These are phyloP conservation scores for Coemansia reversa DNA, from an alignment of 192 early-diverging fungal species.

Conservation along the genomic window DNA sequence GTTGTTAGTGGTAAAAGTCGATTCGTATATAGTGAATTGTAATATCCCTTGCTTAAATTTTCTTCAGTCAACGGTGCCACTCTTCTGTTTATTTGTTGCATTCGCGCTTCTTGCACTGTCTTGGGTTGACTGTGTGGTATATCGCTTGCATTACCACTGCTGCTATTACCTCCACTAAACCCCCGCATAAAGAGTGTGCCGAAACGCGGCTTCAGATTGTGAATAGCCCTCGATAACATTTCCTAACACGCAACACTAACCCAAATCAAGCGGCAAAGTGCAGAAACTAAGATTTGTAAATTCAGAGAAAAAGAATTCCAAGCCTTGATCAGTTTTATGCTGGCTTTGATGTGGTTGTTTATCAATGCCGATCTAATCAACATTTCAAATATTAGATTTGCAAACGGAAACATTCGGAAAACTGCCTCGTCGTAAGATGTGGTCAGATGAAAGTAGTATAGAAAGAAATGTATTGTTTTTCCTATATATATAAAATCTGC, in stretches of 20 bases:
- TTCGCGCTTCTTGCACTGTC: conserved; percentile 12
- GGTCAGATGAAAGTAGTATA: too few relatives aligned
- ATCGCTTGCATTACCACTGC: neutral
- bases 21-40: conserved; percentile 22
- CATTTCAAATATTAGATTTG: neutral
- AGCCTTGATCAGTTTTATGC: neutral
- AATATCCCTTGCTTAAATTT: conserved; percentile 10
- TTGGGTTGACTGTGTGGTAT: neutral
- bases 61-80: neutral
- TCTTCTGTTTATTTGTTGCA: conserved; percentile 13
- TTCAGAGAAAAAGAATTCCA: conserved; percentile 1
- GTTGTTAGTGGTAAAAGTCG: conserved; percentile 14
- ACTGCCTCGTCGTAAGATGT: too few relatives aligned
- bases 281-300: conserved; percentile 4
- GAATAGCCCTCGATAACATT: neutral
- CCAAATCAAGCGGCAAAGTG: neutral
- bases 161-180: neutral
- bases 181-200: neutral
- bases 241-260: neutral
- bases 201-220: conserved; percentile 1
- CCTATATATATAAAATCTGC: too few relatives aligned
- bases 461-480: too few relatives aligned
- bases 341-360: neutral
- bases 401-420: too few relatives aligned
- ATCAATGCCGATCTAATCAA: neutral